phyloP scores from a whole-genome alignment of 163 green algal species.

The Scenedesmus sp. region DNA sequence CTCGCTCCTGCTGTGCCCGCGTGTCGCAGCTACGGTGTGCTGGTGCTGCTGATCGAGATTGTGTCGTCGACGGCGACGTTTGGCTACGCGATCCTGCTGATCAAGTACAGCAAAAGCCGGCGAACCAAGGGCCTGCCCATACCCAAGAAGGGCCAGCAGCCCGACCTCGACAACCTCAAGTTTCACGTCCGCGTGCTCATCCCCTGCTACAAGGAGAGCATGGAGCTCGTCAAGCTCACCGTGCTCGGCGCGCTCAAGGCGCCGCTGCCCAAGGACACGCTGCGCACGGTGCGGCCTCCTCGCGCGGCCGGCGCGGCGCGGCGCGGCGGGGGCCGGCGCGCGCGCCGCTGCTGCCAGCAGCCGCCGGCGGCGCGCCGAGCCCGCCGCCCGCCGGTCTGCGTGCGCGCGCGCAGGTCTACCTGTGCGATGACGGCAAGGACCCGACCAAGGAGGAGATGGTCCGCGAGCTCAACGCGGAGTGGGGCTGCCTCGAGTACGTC shows the following conservation, averaged over 20 bases:
- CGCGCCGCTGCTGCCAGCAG: not conserved
- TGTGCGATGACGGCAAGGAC: slow-evolving; percentile 77
- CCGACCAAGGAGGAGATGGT: slow-evolving; percentile 58
- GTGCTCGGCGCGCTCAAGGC: slow-evolving; percentile 71
- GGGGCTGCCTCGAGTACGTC: slow-evolving; percentile 52
- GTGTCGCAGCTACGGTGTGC: slow-evolving; percentile 61
- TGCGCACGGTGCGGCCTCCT: no score
- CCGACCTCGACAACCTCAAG: slow-evolving; percentile 49
- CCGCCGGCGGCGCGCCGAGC: not conserved
- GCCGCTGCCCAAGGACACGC: slow-evolving; percentile 59
- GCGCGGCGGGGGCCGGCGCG: not conserved
- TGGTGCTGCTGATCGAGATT: slow-evolving; percentile 77
- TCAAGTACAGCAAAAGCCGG: slow-evolving; percentile 46
- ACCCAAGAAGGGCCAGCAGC: slow-evolving; percentile 49
- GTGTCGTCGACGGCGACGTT: slow-evolving; percentile 73
- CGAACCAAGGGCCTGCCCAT: slow-evolving; percentile 48
- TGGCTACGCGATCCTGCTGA: slow-evolving; percentile 69
- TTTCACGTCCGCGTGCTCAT: slow-evolving; percentile 72
- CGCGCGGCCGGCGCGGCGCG: no score
- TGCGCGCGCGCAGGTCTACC: no score
- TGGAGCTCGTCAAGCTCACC: slow-evolving; percentile 78
- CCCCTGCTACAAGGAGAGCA: slow-evolving; percentile 85
- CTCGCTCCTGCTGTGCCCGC: not conserved
- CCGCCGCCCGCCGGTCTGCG: slow-evolving; percentile 25
- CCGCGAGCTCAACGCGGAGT: slow-evolving; percentile 62